Percentiles rank a stretch among this genome's conserved stretches.
These are phyloP conservation scores for Verticillium dahliae DNA, from an alignment of 2,329 filamentous ascomycete genomes.

Conservation along the genomic window DNA sequence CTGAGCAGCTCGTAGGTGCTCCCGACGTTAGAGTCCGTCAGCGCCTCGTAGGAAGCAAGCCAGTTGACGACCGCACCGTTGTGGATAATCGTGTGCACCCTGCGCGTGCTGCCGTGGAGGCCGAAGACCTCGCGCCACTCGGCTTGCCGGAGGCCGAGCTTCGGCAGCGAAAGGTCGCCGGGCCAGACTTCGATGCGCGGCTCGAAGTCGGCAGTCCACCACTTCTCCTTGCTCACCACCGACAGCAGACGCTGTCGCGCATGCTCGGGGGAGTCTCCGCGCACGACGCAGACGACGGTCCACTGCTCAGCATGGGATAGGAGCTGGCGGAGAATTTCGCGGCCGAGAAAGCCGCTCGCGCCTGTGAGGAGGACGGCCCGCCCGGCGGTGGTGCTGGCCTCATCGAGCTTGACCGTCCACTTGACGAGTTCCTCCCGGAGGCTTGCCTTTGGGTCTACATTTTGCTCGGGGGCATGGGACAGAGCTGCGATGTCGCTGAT, in stretches of 20 bases:
- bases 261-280: constrained; percentile 4
- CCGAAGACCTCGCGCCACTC: constrained; percentile 2
- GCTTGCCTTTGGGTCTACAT: not conserved
- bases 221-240: constrained; percentile 6
- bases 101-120: not conserved
- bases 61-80: constrained; percentile 10
- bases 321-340: constrained; percentile 8
- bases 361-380: constrained; percentile 6
- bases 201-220: constrained; percentile 10
- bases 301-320: not conserved
- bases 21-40: constrained; percentile 3
- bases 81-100: constrained; percentile 1
- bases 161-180: constrained; percentile 2
- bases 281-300: constrained; percentile 5
- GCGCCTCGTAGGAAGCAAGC: constrained; percentile 4
- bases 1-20: constrained; percentile 4
- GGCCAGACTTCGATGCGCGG: constrained; percentile 6
- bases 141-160: not conserved
- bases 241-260: constrained; percentile 9
- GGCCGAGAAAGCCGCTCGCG: constrained; percentile 10
- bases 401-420: not conserved
- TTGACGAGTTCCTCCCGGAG: not conserved
- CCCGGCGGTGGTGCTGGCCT: not conserved
- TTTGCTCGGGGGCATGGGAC: too few species aligned
- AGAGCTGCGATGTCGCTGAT: not conserved